Evolutionary conservation across 1,284 basidiomycete genomes (phyloP).

Genomic region (Ceratobasidium sp.): DNA sequence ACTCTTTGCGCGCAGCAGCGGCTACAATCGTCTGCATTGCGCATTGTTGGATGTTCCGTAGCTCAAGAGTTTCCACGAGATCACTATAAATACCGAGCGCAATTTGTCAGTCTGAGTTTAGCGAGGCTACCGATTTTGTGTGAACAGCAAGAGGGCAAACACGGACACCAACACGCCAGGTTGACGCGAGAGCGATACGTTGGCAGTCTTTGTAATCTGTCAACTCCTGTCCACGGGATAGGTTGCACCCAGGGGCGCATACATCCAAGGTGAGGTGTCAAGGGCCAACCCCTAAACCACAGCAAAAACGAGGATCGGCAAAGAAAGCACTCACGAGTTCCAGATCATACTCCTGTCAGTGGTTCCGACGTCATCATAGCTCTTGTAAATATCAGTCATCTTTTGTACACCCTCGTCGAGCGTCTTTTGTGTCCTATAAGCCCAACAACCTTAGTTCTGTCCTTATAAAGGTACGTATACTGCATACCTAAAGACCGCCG

Average conservation of each 20-base stretch:
- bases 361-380: slow-evolving; percentile 92
- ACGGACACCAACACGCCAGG: no score
- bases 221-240: no score
- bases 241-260: neutral
- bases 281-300: slow-evolving; percentile 13
- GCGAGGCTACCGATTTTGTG: neutral
- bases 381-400: slow-evolving; percentile 88
- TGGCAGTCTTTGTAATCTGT: no score
- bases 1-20: slow-evolving; percentile 96
- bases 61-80: slow-evolving; percentile 96
- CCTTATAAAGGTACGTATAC: slow-evolving; percentile 1
- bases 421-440: slow-evolving; percentile 84
- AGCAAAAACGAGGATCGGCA: slow-evolving; percentile 6
- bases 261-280: neutral
- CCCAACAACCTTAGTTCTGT: slow-evolving; percentile 33
- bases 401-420: slow-evolving; percentile 94
- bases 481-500: slow-evolving; percentile 86
- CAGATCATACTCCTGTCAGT: slow-evolving; percentile 99
- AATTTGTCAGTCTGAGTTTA: neutral
- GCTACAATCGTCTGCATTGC: slow-evolving; percentile 96
- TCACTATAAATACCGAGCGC: slow-evolving; percentile 71
- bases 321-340: slow-evolving; percentile 81
- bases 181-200: no score
- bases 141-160: neutral
- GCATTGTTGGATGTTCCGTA: slow-evolving; percentile 95